These are phyloP conservation scores for Fusarium acutatum DNA, from an alignment of 2,329 filamentous ascomycete species.

Conservation along the genomic window DNA sequence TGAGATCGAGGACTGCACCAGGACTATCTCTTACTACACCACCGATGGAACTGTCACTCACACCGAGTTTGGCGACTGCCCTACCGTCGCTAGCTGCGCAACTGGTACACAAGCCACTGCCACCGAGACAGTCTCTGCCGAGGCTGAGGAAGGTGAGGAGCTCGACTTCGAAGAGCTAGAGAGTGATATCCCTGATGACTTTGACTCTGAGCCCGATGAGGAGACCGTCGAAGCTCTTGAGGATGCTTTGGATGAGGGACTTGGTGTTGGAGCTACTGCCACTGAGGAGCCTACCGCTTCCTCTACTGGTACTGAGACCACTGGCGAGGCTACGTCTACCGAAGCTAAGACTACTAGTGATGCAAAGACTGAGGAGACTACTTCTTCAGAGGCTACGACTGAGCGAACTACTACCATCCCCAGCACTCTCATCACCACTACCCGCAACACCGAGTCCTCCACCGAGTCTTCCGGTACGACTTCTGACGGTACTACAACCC, in stretches of 20 bases:
- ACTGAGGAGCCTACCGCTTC: not conserved
- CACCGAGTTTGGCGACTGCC: constrained; percentile 5
- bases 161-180: not conserved
- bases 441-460: not conserved
- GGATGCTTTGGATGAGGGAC: not conserved
- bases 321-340: not conserved
- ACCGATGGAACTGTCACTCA: not conserved
- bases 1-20: constrained; percentile 6
- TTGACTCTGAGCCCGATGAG: not conserved
- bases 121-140: not conserved
- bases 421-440: constrained; percentile 6
- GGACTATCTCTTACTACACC: constrained; percentile 8
- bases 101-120: constrained; percentile 7
- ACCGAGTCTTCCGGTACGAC: not conserved
- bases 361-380: not conserved
- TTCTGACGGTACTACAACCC: not conserved
- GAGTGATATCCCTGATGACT: not conserved
- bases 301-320: not conserved
- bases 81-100: constrained; percentile 7
- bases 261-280: not conserved
- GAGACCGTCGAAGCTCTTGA: not conserved
- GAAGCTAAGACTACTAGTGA: not conserved
- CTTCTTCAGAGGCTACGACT: not conserved
- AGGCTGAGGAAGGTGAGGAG: not conserved
- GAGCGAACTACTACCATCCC: not conserved